These are phyloP conservation scores for Angomonas desouzai DNA, from an alignment of 208 protist species.

Conservation along the genomic window DNA sequence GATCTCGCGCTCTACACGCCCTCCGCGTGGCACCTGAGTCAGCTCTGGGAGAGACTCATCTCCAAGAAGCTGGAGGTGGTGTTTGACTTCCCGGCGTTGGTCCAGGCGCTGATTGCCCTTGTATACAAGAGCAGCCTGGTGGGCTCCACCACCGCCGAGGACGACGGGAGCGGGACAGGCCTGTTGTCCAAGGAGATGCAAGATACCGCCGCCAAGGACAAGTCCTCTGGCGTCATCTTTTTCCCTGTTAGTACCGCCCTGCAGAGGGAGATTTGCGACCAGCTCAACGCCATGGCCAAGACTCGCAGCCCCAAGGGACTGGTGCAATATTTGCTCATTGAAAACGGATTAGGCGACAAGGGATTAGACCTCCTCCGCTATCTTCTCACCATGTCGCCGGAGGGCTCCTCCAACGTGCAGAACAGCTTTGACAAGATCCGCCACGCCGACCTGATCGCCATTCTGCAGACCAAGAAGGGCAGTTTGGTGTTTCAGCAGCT, in stretches of 20 bases:
- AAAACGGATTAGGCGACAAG: slow-evolving; percentile 39
- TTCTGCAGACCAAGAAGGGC: slow-evolving; percentile 45
- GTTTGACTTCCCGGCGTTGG: slow-evolving; percentile 33
- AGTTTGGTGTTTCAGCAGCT: slow-evolving; percentile 82
- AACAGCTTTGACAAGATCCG: slow-evolving; percentile 69
- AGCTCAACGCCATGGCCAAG: slow-evolving; percentile 36
- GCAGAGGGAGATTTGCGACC: slow-evolving; percentile 40
- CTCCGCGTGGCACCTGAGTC: slow-evolving; percentile 51
- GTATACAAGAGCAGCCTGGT: slow-evolving; percentile 71
- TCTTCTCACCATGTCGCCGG: slow-evolving; percentile 63
- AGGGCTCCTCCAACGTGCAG: slow-evolving; percentile 48
- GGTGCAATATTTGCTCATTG: slow-evolving; percentile 66
- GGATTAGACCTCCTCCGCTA: slow-evolving; percentile 68
- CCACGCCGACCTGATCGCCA: slow-evolving; percentile 45
- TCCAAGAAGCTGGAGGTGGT: slow-evolving; percentile 34
- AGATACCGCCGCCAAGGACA: slow-evolving; percentile 36
- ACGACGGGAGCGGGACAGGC: slow-evolving; percentile 23
- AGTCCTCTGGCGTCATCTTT: slow-evolving; percentile 47
- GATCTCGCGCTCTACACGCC: slow-evolving; percentile 79
- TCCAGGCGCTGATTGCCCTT: slow-evolving; percentile 53
- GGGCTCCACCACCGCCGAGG: slow-evolving; percentile 17
- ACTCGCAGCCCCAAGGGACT: slow-evolving; percentile 37
- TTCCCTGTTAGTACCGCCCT: slow-evolving; percentile 44
- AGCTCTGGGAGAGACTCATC: slow-evolving; percentile 62
- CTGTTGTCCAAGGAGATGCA: slow-evolving; percentile 53